Conservation (phyloP, 108 stramenopile species). For the Fistulifera pelliculosa region DNA sequence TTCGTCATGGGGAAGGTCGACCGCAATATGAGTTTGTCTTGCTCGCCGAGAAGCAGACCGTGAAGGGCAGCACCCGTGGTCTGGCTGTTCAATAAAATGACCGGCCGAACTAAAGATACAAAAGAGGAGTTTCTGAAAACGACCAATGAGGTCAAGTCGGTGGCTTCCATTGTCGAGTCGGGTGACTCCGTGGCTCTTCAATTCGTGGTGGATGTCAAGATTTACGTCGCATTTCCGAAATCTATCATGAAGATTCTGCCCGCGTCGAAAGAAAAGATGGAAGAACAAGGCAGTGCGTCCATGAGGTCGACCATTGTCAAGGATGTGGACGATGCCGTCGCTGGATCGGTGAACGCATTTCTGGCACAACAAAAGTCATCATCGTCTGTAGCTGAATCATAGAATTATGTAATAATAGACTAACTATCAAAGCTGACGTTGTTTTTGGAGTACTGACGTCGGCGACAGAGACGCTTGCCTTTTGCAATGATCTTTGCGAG, state of each 20-base stretch:
- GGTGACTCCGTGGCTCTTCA: constrained; percentile 9
- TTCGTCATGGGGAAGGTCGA: constrained; percentile 3
- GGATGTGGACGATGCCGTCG: constrained; percentile 23
- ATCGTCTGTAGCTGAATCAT: too few species aligned
- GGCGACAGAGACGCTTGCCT: too few species aligned
- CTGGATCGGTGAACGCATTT: constrained; percentile 21
- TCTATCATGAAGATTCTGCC: constrained; percentile 36
- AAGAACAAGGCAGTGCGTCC: constrained; percentile 24
- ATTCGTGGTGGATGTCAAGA: constrained; percentile 11
- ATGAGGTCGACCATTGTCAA: constrained; percentile 22
- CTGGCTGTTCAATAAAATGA: constrained; percentile 41
- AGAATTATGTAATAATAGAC: too few species aligned
- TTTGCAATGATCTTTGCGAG: too few species aligned
- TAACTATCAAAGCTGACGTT: too few species aligned
- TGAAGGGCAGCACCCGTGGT: constrained; percentile 23
- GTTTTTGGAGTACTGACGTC: too few species aligned
- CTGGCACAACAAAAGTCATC: constrained; percentile 3
- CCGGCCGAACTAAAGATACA: constrained; percentile 15
- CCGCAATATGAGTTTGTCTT: constrained; percentile 23
- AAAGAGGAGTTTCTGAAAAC: neutral
- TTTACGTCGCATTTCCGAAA: constrained; percentile 28
- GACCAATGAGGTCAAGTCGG: neutral
- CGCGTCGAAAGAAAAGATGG: constrained; percentile 31
- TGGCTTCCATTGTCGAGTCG: neutral
- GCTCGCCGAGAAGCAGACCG: constrained; percentile 19